Percentiles rank a stretch among this genome's conserved stretches.
Conservation (phyloP, 257 asterid species). For the Avicennia marina region DNA sequence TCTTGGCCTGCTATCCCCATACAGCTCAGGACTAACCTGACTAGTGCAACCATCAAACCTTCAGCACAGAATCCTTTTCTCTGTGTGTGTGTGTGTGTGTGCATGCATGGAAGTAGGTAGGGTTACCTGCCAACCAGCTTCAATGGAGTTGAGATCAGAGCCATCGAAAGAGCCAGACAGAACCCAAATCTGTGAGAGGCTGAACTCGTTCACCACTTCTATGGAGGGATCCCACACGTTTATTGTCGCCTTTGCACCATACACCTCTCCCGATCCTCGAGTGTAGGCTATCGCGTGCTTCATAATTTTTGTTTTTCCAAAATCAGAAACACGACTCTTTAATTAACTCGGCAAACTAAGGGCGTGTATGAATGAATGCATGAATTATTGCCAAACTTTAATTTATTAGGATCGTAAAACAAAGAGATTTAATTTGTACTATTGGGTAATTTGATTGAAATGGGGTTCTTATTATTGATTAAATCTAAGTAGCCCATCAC, state of each 20-base stretch:
- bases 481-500: no score
- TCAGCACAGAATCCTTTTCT: no score
- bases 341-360: no score
- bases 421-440: no score
- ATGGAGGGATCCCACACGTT: conserved; percentile 93
- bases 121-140: conserved; percentile 99
- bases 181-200: conserved; percentile 92
- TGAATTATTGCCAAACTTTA: no score
- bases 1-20: conserved; percentile 93
- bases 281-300: conserved; percentile 98
- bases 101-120: conserved; percentile 10
- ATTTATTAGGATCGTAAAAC: no score
- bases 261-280: conserved; percentile 52
- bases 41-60: conserved; percentile 87
- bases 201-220: conserved; percentile 70
- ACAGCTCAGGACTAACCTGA: conserved; percentile 99
- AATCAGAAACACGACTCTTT: no score
- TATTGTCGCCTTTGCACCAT: conserved; percentile 90
- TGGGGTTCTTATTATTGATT: no score
- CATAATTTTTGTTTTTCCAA: no score
- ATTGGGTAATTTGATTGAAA: no score
- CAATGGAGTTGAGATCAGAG: conserved; percentile 88
- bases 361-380: no score
- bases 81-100: no score
- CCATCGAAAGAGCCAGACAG: conserved; percentile 89